Conservation (phyloP, 1,139 yeast genomes). For the Geotrichum phurueaensis region DNA sequence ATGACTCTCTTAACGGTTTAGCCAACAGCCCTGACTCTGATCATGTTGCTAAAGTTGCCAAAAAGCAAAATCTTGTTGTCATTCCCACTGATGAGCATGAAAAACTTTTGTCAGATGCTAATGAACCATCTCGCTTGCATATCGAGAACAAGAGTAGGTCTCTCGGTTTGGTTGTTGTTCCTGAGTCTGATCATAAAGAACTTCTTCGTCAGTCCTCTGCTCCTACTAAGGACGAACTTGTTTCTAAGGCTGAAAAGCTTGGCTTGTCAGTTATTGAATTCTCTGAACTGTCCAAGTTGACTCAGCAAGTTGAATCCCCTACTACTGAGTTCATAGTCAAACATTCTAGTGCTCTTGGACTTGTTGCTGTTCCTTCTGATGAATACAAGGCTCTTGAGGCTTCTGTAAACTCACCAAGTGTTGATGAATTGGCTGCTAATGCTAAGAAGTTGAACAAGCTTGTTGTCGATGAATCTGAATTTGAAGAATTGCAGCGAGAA, state of each 20-base stretch:
- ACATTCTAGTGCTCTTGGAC: slow-evolving; percentile 27
- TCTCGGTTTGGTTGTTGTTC: slow-evolving; percentile 10
- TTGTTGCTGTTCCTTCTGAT: slow-evolving; percentile 35
- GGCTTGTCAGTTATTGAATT: slow-evolving; percentile 23
- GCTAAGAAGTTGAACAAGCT: slow-evolving; percentile 30
- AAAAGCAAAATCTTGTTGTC: slow-evolving; percentile 19
- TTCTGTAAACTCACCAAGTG: neutral
- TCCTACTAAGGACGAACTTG: slow-evolving; percentile 39
- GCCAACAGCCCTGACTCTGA: slow-evolving; percentile 12
- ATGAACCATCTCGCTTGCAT: slow-evolving; percentile 38
- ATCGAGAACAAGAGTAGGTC: slow-evolving; percentile 34
- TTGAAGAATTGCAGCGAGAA: slow-evolving; percentile 16
- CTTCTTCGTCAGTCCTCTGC: slow-evolving; percentile 30
- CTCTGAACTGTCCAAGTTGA: neutral
- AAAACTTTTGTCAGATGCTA: slow-evolving; percentile 29
- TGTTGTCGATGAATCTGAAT: slow-evolving; percentile 22
- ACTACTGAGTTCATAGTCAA: slow-evolving; percentile 1
- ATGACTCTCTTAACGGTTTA: slow-evolving; percentile 12
- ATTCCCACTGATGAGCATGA: slow-evolving; percentile 28
- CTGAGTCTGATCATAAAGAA: slow-evolving; percentile 12
- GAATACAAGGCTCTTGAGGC: slow-evolving; percentile 32
- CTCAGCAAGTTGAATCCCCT: slow-evolving; percentile 15
- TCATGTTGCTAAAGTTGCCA: slow-evolving; percentile 16
- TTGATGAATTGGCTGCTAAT: slow-evolving; percentile 25
- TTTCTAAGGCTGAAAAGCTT: slow-evolving; percentile 31